Base-by-base conservation (phyloP, 768 basidiomycete species). In the Collybiopsis luxurians region DNA sequence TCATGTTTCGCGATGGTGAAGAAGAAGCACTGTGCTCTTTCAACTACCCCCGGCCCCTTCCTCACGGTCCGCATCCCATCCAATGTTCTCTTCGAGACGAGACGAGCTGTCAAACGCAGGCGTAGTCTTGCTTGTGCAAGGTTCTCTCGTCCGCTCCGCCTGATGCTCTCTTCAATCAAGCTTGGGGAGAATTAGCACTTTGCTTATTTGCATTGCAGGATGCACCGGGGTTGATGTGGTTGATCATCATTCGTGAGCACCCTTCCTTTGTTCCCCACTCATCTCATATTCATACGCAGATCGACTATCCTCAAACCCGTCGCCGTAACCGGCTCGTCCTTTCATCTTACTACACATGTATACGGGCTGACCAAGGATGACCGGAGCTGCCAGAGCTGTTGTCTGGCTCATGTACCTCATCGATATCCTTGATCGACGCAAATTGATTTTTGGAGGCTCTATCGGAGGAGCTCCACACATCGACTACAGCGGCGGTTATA, bases 231-330 rank as follows among this genome's bases (percentile, higher is more conserved):
- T 79, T 50, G 75, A 73, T 48, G 73, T 73, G 0, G 74, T 78
- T 51, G 75, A 75, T 57, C 77, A 77, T 61, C 79, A 79, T 63
- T 75, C 73, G 68, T 71, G 17, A 42, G 36, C 51, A 62, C 42
- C 23, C 9, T 39, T 34, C 13, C 13, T 34, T 34, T 34, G 5
- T 34, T 13, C 9, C 13, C 6, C 40, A 42, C n/a, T 42, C 40
- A 6, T 42, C 15, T 42, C 19, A 6, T 6, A 6, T n/a, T 17
- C 17, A 6, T n/a, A 42, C 28, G 46, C 6, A 3, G 10, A 2
- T 78, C 79, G 2, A 79, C 77, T 0, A 72, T 82, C 27, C 79
- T 82, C 71, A 67, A 64, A 28, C 73, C 73, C 4, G 73, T 83
- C 34, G 81, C 80, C 2, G 62, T 82, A 39, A 69, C 67, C 3